Conservation (phyloP, 257 asterid species). For the Ocimum tenuiflorum region DNA sequence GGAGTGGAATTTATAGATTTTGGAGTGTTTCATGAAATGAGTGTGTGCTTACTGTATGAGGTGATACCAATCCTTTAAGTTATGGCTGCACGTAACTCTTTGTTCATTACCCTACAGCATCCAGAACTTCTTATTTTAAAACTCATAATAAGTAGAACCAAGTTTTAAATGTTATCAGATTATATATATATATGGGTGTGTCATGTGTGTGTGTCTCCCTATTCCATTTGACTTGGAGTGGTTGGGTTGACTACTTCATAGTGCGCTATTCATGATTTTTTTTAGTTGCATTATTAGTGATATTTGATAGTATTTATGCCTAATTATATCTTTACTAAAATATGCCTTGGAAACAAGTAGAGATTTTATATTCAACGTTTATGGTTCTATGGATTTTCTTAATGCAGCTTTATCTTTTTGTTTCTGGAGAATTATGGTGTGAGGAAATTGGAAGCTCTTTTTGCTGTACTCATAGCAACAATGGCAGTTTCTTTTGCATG, state of each 20-base stretch:
- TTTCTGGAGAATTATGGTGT: conserved; percentile 85
- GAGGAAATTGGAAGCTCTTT: conserved; percentile 75
- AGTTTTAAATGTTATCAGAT: neutral
- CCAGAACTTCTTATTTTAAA: neutral
- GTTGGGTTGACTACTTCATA: conserved; percentile 6
- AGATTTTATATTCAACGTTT: neutral
- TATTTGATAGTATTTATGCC: neutral
- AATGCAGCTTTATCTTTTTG: conserved; percentile 59
- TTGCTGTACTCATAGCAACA: conserved; percentile 62
- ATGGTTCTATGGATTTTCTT: conserved; percentile 8
- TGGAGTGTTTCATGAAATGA: neutral
- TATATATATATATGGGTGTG: too few species aligned
- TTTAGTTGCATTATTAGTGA: neutral
- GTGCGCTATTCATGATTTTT: neutral
- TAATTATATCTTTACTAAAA: neutral
- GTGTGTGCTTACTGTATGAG: too few species aligned
- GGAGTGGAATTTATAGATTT: neutral
- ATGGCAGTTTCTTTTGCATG: conserved; percentile 75
- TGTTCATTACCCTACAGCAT: conserved; percentile 1
- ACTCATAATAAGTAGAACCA: neutral
- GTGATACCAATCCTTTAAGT: neutral
- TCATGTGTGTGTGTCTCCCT: too few species aligned
- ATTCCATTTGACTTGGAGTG: conserved; percentile 13
- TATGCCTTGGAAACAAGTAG: neutral
- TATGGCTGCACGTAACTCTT: conserved; percentile 1